Evolutionary conservation across 192 early-diverging fungal genomes (phyloP), one percentile per base, ranked within the genome.

Genomic region (Linnemannia zychae): DNA sequence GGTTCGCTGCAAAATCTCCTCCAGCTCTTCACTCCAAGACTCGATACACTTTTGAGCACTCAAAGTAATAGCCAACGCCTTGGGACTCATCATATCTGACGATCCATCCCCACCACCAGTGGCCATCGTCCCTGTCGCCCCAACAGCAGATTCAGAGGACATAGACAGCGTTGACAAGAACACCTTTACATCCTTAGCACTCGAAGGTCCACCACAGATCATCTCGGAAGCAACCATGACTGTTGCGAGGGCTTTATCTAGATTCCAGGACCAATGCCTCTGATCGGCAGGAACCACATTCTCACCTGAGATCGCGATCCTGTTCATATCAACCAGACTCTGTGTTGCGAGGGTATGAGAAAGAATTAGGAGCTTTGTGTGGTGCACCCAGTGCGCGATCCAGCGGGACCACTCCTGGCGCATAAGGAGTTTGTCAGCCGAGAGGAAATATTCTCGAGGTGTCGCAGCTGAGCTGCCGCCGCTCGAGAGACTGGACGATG

Each of bases 331-430:
- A 53, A 34, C 38, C 4, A 82, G 40, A 12, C 74, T 72, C 17
- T 49, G 7, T n/a, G 80, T 72, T 1, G 74, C 80, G 9, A 76
- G 74, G 31, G 68, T 76, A 60, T 76, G 80, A 3, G 80, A 76
- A 4, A 82, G 80, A 46, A 82, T 72, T 0, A 76, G 52, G 36
- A 82, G 37, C 31, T 82, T 82, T 36, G 80, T 57, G 70, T 76
- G 80, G 34, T 82, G 80, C 1, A 74, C 72, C 79, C 79, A 80
- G 18, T 75, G 79, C 6, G 79, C 79, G 60, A 82, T 75, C 80
- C 75, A 76, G 46, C 80, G 80, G n/a, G 80, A 82, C 74, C 75
- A 82, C 72, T 82, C 80, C 28, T 82, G 74, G 1, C 52, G 74
- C 80, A 82, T 82, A 0, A 82, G 74, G 3, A 71, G 33, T 34